Percentiles rank a stretch among this genome's conserved stretches.
phyloP scores from a whole-genome alignment of 106 monocot genomes.

The Platanthera zijinensis region DNA sequence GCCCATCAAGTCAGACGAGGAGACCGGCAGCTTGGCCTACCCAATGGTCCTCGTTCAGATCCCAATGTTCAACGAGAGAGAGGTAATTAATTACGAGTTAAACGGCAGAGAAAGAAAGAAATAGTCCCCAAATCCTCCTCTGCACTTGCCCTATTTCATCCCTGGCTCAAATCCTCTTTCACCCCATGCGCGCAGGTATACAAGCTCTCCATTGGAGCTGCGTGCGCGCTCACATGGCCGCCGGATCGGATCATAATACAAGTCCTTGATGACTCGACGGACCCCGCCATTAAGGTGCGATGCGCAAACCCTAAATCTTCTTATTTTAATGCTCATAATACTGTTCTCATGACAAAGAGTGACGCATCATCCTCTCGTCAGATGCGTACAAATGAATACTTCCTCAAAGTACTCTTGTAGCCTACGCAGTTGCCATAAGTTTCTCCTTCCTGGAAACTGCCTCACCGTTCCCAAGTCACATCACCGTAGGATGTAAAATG shows the following conservation, averaged over 20 bases:
- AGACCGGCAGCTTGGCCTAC: constrained; percentile 24
- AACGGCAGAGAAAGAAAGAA: too few species aligned
- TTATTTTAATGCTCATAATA: background rate
- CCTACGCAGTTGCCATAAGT: background rate
- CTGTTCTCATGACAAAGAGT: background rate
- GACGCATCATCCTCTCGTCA: background rate
- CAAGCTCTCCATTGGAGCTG: constrained; percentile 47
- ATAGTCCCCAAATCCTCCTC: too few species aligned
- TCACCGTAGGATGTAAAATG: background rate
- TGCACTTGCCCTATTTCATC: background rate
- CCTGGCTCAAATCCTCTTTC: background rate
- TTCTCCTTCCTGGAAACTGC: background rate
- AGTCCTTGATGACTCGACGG: constrained; percentile 53
- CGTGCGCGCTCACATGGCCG: constrained; percentile 51
- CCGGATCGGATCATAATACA: constrained; percentile 42
- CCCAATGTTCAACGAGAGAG: constrained; percentile 48
- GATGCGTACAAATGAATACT: background rate
- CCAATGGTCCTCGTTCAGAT: constrained; percentile 58
- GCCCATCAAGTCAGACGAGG: constrained; percentile 23
- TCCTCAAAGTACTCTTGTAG: background rate
- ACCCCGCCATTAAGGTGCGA: constrained; percentile 37
- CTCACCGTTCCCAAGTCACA: background rate
- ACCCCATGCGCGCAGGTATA: constrained; percentile 28
- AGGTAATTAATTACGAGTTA: constrained; percentile 5
- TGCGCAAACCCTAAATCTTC: background rate